Percentiles rank a stretch among this genome's conserved stretches.
These are phyloP conservation scores for Amanita muscaria DNA, from an alignment of 768 basidiomycete genomes.

Conservation along the genomic window DNA sequence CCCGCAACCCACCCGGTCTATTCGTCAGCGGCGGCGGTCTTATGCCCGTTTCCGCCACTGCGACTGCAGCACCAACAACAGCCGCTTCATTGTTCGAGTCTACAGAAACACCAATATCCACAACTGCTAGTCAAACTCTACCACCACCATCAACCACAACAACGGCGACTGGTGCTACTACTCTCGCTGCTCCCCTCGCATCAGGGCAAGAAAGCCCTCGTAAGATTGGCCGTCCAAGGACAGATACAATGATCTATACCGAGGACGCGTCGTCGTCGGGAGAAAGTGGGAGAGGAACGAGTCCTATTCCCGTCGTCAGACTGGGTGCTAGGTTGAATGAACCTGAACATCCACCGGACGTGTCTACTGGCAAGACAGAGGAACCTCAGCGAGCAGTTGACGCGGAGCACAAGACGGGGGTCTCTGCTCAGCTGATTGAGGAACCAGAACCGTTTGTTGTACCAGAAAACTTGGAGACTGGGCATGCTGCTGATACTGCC, in stretches of 20 bases:
- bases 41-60: conserved; percentile 2
- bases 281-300: background rate
- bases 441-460: background rate
- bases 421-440: background rate
- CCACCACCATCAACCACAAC: too few relatives aligned
- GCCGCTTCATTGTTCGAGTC: conserved; percentile 6
- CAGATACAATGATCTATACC: conserved; percentile 59
- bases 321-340: conserved; percentile 30
- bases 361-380: too few relatives aligned
- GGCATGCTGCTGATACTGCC: too few relatives aligned
- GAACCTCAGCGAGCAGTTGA: background rate
- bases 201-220: conserved; percentile 31
- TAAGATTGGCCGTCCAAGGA: conserved; percentile 45
- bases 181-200: conserved; percentile 17
- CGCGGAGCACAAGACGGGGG: background rate
- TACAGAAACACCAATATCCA: background rate
- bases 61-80: conserved; percentile 4
- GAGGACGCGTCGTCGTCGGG: background rate
- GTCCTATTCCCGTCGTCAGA: conserved; percentile 7
- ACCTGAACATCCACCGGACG: too few relatives aligned
- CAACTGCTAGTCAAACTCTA: background rate
- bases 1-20: conserved; percentile 1
- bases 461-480: background rate
- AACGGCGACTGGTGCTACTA: background rate
- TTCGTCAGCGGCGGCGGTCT: conserved; percentile 5